Conservation (phyloP, 108 stramenopile genomes). For the Nitzschia sp. region DNA sequence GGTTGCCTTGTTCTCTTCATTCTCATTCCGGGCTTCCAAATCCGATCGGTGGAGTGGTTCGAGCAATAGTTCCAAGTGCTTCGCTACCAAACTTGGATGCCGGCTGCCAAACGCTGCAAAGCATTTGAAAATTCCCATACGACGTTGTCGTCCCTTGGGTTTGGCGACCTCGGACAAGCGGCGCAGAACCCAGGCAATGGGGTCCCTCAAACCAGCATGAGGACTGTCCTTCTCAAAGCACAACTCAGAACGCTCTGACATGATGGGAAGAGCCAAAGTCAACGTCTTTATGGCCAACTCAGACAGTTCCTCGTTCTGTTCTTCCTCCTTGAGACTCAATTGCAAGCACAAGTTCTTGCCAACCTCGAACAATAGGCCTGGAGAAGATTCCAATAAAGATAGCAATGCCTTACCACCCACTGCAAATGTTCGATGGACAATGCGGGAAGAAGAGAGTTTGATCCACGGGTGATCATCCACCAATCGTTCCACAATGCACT, state of each 20-base stretch:
- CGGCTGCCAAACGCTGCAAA: constrained; percentile 71
- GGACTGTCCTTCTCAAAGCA: constrained; percentile 50
- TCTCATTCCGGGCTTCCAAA: constrained; percentile 58
- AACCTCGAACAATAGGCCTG: constrained; percentile 62
- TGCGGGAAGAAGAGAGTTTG: constrained; percentile 59
- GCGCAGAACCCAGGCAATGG: constrained; percentile 65
- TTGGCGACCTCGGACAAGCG: constrained; percentile 82
- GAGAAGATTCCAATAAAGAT: constrained; percentile 36
- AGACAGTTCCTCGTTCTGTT: constrained; percentile 53
- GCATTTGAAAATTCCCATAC: constrained; percentile 79
- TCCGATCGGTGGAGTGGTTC: constrained; percentile 76
- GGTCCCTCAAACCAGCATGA: constrained; percentile 37
- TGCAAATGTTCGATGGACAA: constrained; percentile 27
- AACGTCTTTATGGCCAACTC: constrained; percentile 65
- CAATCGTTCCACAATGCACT: constrained; percentile 48
- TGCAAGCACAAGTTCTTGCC: constrained; percentile 68
- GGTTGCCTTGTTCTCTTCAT: constrained; percentile 19
- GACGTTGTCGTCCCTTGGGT: constrained; percentile 59
- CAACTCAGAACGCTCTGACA: constrained; percentile 56
- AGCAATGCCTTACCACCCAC: background rate
- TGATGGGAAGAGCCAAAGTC: constrained; percentile 56
- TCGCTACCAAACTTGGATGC: constrained; percentile 42
- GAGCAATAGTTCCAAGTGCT: constrained; percentile 73
- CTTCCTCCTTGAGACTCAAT: constrained; percentile 61
- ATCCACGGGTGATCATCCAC: constrained; percentile 76